Conservation (phyloP, 139 green algal genomes). For the Chlamydomonas incerta region DNA sequence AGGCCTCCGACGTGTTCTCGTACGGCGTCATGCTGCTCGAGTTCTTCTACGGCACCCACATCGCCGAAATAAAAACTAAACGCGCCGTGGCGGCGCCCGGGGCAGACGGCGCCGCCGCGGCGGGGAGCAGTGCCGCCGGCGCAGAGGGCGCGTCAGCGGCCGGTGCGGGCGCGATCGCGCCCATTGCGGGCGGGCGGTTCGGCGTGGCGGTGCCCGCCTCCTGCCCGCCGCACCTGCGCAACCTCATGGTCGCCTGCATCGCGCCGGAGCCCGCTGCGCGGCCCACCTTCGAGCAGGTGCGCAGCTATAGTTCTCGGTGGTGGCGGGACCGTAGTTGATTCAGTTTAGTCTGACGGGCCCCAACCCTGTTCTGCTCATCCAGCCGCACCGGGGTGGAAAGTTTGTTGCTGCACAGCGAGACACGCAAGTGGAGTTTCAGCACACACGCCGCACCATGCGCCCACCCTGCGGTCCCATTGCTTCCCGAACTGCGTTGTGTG, state of each 20-base stretch:
- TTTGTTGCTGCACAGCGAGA: too few species aligned
- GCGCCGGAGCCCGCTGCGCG: neutral
- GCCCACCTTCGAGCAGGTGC: constrained; percentile 28
- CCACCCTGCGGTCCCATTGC: too few species aligned
- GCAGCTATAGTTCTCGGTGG: too few species aligned
- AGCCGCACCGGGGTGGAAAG: too few species aligned
- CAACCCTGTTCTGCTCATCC: too few species aligned
- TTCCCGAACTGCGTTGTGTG: too few species aligned
- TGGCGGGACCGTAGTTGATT: too few species aligned
- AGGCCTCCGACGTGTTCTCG: constrained; percentile 16
- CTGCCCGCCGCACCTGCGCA: constrained; percentile 9
- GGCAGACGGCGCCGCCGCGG: neutral
- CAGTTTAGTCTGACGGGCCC: too few species aligned
- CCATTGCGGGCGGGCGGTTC: constrained; percentile 15
- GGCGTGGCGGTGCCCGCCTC: neutral
- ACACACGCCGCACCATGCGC: too few species aligned
- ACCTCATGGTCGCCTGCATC: constrained; percentile 14
- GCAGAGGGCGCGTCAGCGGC: neutral
- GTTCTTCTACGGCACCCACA: constrained; percentile 16
- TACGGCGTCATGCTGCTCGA: constrained; percentile 39
- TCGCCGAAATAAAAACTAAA: neutral
- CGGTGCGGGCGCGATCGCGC: neutral
- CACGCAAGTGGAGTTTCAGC: too few species aligned
- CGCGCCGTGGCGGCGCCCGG: neutral
- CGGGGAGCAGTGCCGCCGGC: neutral